Evolutionary conservation across 169 alveolate genomes (phyloP).

Genomic region (Cryptosporidium canis): DNA sequence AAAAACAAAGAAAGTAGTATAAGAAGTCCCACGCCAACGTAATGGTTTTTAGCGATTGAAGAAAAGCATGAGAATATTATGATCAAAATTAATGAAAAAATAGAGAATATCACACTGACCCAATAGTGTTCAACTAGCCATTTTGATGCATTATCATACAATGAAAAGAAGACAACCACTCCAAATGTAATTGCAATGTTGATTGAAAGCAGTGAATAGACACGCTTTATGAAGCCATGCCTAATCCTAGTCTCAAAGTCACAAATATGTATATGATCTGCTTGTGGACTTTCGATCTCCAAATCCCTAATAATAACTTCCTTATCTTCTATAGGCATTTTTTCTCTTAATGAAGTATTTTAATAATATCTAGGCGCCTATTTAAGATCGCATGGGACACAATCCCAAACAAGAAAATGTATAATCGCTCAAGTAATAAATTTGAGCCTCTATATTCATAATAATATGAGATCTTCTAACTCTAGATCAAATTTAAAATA

Average conservation of each 20-base stretch:
- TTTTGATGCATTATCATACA: conserved; percentile 62
- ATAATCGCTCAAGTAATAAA: no score
- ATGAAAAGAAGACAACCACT: conserved; percentile 68
- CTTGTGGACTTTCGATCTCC: background rate
- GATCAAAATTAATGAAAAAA: conserved; percentile 73
- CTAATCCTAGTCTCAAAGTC: conserved; percentile 71
- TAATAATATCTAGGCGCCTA: no score
- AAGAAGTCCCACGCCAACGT: conserved; percentile 37
- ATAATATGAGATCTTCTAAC: no score
- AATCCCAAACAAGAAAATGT: no score
- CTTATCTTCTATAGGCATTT: background rate
- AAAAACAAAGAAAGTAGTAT: conserved; percentile 69
- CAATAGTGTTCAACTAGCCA: conserved; percentile 70
- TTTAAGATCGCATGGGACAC: no score
- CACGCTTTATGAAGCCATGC: conserved; percentile 86
- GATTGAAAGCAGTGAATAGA: conserved; percentile 81
- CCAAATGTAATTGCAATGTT: conserved; percentile 81
- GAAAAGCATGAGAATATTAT: conserved; percentile 73
- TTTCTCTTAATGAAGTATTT: no score
- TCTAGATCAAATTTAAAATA: no score
- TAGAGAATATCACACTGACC: conserved; percentile 62
- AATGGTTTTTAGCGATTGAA: conserved; percentile 68
- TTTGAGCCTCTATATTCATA: no score
- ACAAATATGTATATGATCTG: background rate
- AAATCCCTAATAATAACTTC: conserved; percentile 1